Percentiles rank a stretch among this genome's conserved stretches.
Conservation (phyloP, 768 basidiomycete genomes). For the Amanita polypyramis region DNA sequence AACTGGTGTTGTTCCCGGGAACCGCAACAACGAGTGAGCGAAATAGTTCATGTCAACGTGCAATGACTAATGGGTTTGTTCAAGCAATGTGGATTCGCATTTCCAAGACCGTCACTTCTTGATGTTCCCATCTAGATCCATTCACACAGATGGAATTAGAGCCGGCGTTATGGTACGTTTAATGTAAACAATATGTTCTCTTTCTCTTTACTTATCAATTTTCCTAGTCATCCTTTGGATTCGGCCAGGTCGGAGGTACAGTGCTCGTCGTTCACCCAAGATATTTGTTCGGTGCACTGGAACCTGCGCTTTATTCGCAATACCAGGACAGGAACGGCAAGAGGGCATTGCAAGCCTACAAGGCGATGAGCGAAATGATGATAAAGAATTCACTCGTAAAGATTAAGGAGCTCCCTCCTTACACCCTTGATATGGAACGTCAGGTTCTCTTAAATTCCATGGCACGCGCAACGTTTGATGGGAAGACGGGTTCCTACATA, state of each 20-base stretch:
- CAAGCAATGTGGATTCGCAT: slow-evolving; percentile 85
- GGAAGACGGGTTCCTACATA: slow-evolving; percentile 79
- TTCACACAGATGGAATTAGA: slow-evolving; percentile 87
- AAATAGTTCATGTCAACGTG: not conserved
- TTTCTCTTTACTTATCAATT: not conserved
- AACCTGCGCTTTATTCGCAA: slow-evolving; percentile 65
- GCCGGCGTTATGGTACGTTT: slow-evolving; percentile 72
- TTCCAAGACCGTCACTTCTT: slow-evolving; percentile 85
- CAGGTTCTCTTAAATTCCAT: slow-evolving; percentile 86
- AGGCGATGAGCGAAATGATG: slow-evolving; percentile 94
- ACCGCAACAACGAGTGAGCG: slow-evolving; percentile 91
- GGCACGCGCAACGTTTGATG: slow-evolving; percentile 72
- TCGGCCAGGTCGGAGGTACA: slow-evolving; percentile 96
- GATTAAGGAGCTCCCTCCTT: slow-evolving; percentile 91
- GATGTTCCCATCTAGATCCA: slow-evolving; percentile 96
- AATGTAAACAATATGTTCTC: not conserved
- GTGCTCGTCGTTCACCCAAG: slow-evolving; percentile 85
- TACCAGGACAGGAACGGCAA: slow-evolving; percentile 62
- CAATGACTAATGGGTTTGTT: slow-evolving; percentile 5
- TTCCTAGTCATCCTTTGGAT: slow-evolving; percentile 83
- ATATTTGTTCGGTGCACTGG: slow-evolving; percentile 77
- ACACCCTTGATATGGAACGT: slow-evolving; percentile 74
- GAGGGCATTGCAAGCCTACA: slow-evolving; percentile 68
- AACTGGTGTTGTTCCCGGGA: slow-evolving; percentile 86
- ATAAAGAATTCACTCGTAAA: slow-evolving; percentile 87